These are phyloP conservation scores for Leucocoprinus birnbaumii DNA, from an alignment of 768 basidiomycete genomes.

Conservation along the genomic window DNA sequence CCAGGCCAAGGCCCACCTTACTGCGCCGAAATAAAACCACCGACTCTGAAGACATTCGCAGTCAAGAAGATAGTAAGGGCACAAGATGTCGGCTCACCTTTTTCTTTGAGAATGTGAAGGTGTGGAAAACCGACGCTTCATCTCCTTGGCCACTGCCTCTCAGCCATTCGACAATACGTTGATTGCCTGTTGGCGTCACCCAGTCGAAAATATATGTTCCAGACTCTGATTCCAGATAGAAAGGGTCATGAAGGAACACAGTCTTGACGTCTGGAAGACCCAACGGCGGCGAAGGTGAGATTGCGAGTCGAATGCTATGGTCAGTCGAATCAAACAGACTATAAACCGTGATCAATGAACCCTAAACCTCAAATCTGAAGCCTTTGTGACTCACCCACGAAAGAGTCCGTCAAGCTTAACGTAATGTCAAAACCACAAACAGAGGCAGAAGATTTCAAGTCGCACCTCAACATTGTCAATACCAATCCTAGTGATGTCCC, in stretches of 20 bases:
- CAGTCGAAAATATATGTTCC: slow-evolving; percentile 53
- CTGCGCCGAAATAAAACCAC: slow-evolving; percentile 54
- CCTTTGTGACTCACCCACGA: neutral
- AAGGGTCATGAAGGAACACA: slow-evolving; percentile 54
- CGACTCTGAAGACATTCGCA: slow-evolving; percentile 26
- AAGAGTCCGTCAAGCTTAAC: slow-evolving; percentile 4
- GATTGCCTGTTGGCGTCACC: slow-evolving; percentile 35
- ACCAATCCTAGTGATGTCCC: slow-evolving; percentile 1
- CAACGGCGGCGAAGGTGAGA: slow-evolving; percentile 16
- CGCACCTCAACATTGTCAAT: neutral
- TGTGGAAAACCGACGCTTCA: slow-evolving; percentile 36
- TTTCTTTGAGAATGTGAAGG: slow-evolving; percentile 45
- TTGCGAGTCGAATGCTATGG: slow-evolving; percentile 41
- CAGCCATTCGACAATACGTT: slow-evolving; percentile 22
- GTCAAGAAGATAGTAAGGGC: slow-evolving; percentile 5
- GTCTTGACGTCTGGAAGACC: slow-evolving; percentile 21
- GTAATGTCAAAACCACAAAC: neutral
- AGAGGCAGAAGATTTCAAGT: neutral
- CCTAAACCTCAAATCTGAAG: neutral
- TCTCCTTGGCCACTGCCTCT: slow-evolving; percentile 26
- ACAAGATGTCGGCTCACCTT: slow-evolving; percentile 29
- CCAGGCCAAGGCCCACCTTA: slow-evolving; percentile 35
- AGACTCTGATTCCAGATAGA: slow-evolving; percentile 45
- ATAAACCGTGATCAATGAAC: no score
- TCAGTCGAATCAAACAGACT: slow-evolving; percentile 35